Evolutionary conservation across 441 rosid genomes (phyloP), one percentile per base, ranked within the genome.

Genomic region (Pelargonium citronellum): DNA sequence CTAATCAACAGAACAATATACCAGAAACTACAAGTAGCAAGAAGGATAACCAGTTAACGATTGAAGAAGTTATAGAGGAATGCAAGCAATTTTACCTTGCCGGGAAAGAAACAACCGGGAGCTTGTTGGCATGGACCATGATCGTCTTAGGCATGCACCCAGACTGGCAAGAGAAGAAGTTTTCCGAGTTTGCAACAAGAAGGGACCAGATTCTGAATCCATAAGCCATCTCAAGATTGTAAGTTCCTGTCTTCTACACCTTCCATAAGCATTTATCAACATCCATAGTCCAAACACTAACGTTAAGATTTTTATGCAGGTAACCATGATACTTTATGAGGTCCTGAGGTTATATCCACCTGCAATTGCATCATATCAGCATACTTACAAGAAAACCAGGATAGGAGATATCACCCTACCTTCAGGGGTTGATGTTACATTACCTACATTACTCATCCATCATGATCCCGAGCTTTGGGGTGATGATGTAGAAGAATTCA

Each of bases 111-210:
- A 86, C 87, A 27, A 79, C 86, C 30, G 62, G 82, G 7, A 84
- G 82, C 79, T 77, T 58, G 80, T 69, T 82, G 64, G 82, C 86
- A 44, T 82, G 83, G 87, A 74, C 82, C 0, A 74, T 76, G 39
- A 65, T 83, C 39, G 77, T 84, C 65, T 64, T 83, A 46, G 79
- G 87, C n/a, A 67, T 84, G 85, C 88, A 87, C 72, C 86, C 80
- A 2, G 80, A 80, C 27, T 84, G 88, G 88, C 88, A 84, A 75
- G 82, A 83, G 79, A 79, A 30, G 86, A 83, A 77, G 83, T 85
- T 63, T 30, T 73, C 17, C 75, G 39, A 63, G 80, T 69, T 57
- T 83, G 81, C 53, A 71, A 78, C 22, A 72, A 78, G 46, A 75
- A 68, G 1, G 71, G 75, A 69, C 80, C 79, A 0, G 69, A 82